Evolutionary conservation across 148 eudicot genomes (phyloP), one percentile per base, ranked within the genome.

Genomic region (Diospyros kaki): DNA sequence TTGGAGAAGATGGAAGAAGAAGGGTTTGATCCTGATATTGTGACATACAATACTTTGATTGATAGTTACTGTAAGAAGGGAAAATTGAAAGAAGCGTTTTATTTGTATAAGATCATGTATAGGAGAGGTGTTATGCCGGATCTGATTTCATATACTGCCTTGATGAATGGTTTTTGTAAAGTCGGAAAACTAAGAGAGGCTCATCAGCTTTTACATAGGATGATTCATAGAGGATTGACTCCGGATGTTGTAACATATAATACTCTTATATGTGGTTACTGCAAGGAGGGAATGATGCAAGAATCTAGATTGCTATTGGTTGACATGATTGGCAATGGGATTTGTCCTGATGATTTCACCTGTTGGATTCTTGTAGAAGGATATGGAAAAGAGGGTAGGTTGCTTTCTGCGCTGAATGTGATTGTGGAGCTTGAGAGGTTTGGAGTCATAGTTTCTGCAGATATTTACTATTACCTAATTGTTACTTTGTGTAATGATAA

Each of bases 1-100:
- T 72, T 94, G 77, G 93, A 94, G 80, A 89, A 88, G 83, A 89
- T 94, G 90, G 98, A 94, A 84, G 98, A 94, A 77, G 92, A 87
- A 80, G 97, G 97, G 62, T 94, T 94, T 85, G 91, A 85, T 50
- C 98, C 96, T 4, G 97, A 94, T 78, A 79, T 90, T 74, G 93
- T 94, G 72, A 94, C 97, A 0, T 94, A 92, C 81, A 92, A 92
- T 80, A 94, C 87, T 58, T 68, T 94, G 45, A 83, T 94, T 75
- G 84, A 83, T 79, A 86, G 87, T 79, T 92, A 90, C 83, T 92
- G 97, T 82, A 86, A 81, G 58, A 82, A 80, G 60, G 77, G 82
- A 51, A 90, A 92, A 78, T 65, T 92, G 80, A 92, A 92, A 76
- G 96, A 90, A 63, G 98, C 93, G 2, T 81, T 87, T 75, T 86